Percentiles rank a stretch among this genome's conserved stretches.
Conservation (phyloP, 441 rosid species). For the Macaranga tanarius region DNA sequence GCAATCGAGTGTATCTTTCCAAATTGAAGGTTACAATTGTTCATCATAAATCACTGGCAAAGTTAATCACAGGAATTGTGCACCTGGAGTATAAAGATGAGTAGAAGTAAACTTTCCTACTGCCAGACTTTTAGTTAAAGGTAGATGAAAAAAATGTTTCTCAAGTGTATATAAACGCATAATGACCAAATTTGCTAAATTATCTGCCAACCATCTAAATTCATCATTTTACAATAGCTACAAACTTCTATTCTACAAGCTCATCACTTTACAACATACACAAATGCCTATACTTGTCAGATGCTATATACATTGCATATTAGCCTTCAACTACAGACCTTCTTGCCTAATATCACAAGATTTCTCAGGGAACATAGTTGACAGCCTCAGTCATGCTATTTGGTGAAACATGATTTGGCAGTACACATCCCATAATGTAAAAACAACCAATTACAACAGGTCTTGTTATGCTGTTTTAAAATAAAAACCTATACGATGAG, state of each 20-base stretch:
- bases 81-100: background rate
- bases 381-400: background rate
- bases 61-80: background rate
- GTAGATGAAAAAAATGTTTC: background rate
- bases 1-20: background rate
- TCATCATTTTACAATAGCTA: background rate
- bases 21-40: background rate
- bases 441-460: background rate
- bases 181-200: background rate
- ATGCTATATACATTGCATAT: background rate
- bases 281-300: background rate
- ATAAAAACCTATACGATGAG: no score
- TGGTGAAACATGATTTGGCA: no score
- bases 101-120: background rate
- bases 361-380: background rate
- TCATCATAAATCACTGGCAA: slow-evolving; percentile 3
- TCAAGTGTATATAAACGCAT: background rate
- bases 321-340: background rate
- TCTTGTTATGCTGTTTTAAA: no score
- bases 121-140: background rate
- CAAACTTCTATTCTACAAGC: background rate
- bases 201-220: background rate
- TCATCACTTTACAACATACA: background rate
- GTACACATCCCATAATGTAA: background rate
- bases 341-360: background rate